Conservation (phyloP, 768 basidiomycete genomes). For the Brasilioporus rufonigricans region DNA sequence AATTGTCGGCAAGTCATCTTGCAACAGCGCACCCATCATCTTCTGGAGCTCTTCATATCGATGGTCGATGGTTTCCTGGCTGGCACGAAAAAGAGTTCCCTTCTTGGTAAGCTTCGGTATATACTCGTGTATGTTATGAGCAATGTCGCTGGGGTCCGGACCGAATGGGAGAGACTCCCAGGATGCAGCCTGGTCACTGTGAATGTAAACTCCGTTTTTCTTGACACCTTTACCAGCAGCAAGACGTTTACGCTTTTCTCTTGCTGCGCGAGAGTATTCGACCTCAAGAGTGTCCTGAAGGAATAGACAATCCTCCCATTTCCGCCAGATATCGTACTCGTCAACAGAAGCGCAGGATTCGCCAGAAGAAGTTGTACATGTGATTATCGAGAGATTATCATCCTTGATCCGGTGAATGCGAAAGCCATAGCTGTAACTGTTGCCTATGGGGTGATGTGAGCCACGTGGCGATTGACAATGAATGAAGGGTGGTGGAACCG, state of each 20-base stretch:
- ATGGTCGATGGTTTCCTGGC: constrained; percentile 61
- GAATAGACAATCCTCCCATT: constrained; percentile 81
- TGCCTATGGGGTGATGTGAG: constrained; percentile 37
- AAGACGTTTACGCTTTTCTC: constrained; percentile 66
- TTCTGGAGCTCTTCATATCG: constrained; percentile 58
- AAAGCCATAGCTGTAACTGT: constrained; percentile 59
- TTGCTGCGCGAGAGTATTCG: constrained; percentile 61
- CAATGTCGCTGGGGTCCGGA: constrained; percentile 72
- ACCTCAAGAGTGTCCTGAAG: constrained; percentile 69
- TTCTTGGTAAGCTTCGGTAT: constrained; percentile 71
- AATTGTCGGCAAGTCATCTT: constrained; percentile 60
- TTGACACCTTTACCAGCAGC: constrained; percentile 73
- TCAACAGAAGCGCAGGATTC: constrained; percentile 35
- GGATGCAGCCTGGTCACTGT: constrained; percentile 72
- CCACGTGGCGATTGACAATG: not conserved
- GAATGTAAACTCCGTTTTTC: constrained; percentile 65
- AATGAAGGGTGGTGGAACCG: constrained; percentile 12
- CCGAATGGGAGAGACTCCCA: constrained; percentile 85
- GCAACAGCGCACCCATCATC: constrained; percentile 59
- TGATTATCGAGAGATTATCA: constrained; percentile 29
- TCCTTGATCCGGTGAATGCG: constrained; percentile 47
- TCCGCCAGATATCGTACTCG: constrained; percentile 74
- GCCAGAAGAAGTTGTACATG: constrained; percentile 30
- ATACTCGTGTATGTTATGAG: constrained; percentile 62
- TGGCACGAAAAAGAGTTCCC: constrained; percentile 69